Evolutionary conservation across 345 rosid genomes (phyloP), one percentile per base, ranked within the genome.

Genomic region (Gynandropsis gynandra): DNA sequence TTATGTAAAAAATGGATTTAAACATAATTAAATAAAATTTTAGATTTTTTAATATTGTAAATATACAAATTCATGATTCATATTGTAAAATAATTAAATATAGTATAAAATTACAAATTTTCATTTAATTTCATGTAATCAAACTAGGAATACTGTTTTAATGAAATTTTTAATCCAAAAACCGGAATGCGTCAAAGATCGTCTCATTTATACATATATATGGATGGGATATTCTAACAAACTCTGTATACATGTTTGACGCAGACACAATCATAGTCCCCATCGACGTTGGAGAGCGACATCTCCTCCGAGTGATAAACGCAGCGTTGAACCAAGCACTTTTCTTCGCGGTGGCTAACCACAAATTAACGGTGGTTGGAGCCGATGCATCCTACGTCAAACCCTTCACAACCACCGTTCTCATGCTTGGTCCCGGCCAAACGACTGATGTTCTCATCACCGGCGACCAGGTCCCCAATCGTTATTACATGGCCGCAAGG

Each of bases 381-480:
- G 98, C 98, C 1, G 98, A 90, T 42, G 98, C 96, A 4, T 73
- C 82, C 10, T 90, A 90, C 47, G 19, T 64, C 16, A 90, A 87
- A 50, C 95, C 89, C 16, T 87, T 90, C 71, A 73, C 81, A 39
- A 82, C 89, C 45, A 74, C 79, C 1, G 89, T 87, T 11, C 72
- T 90, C 29, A 70, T 84, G 89, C 41, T 90, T 5, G 98, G 98
- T 32, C 98, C 98, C 0, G 96, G 98, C 19, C 96, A 90, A 49
- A 90, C 98, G 52, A 90, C 95, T 0, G 98, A 90, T 16, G 98
- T 90, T 38, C 52, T 90, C 32, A 72, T 90, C 73, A 53, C 51
- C 8, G 98, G 95, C 0, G 68, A 87, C 72, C 92, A 80, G 47
- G 63, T 53, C 0, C 87, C 93, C 0, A 72, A 76, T 12, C 78